Evolutionary conservation across 78 protist genomes (phyloP), one percentile per base, ranked within the genome.

Genomic region (Speleostelium caveatum): DNA sequence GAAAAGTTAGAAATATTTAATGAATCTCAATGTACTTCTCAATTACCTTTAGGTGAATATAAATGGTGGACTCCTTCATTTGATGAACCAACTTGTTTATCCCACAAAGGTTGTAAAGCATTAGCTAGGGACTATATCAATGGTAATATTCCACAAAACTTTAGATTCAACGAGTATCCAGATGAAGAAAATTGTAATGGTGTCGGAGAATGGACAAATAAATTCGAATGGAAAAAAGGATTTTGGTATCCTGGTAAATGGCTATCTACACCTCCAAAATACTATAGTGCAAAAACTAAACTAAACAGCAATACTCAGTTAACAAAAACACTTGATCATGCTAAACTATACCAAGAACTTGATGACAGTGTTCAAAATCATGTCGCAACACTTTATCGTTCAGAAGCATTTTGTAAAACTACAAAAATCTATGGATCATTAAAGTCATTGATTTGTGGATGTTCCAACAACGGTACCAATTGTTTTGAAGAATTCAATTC

Each of bases 341-440:
- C n/a, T n/a, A n/a, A n/a, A n/a, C n/a, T n/a, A n/a, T 62, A 61
- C 17, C 3, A 63, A 62, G 32, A 22, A 39, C 24, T 76, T n/a
- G 22, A 67, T 2, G 5, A 28, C 22, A 32, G 63, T 35, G 56
- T 38, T 24, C 21, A 62, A 22, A 26, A 41, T 45, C 66, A 63
- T 22, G 30, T 77, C 28, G 41, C 66, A 14, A 74, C 61, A n/a
- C 33, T 63, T 17, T 42, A 63, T n/a, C 73, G 87, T 63, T 77
- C 87, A 1, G 45, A 42, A 33, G 41, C 68, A 14, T 56, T 77
- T 33, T 77, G 87, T 32, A 77, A 74, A 77, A 63, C 42, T 30
- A 55, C 42, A 3, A 73, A 65, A 63, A 63, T 66, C 1, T 55
- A 77, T 24, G 45, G 63, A 1, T 63, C 24, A 17, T 14, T 77